Evolutionary conservation across 495 filamentous ascomycete species (phyloP).

Genomic region (Letharia columbiana): DNA sequence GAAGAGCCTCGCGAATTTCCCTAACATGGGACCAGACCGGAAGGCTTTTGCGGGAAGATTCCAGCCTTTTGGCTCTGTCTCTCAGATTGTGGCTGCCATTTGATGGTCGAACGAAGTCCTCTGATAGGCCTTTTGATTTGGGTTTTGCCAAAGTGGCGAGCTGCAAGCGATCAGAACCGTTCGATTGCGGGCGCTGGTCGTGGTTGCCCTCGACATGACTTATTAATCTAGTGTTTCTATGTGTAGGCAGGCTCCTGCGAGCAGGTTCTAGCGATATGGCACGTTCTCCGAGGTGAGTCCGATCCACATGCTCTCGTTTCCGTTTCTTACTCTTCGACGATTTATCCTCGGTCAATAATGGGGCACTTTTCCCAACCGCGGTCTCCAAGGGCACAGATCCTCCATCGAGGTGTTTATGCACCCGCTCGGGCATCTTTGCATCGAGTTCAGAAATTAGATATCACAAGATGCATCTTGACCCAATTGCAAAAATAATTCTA

Average conservation of each 20-base stretch:
- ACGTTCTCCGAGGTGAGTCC: not conserved
- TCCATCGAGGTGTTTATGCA: slow-evolving; percentile 35
- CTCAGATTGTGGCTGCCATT: slow-evolving; percentile 23
- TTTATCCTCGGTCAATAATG: not conserved
- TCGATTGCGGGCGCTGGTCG: not conserved
- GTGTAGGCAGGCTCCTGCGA: not conserved
- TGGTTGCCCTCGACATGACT: not conserved
- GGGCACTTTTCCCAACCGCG: not conserved
- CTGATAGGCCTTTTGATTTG: not conserved
- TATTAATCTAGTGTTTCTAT: not conserved
- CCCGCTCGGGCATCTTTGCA: slow-evolving; percentile 43
- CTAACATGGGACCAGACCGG: slow-evolving; percentile 72
- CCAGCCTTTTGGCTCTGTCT: slow-evolving; percentile 41
- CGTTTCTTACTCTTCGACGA: slow-evolving; percentile 33
- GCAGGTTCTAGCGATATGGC: not conserved
- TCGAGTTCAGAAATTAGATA: not conserved
- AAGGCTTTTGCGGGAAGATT: slow-evolving; percentile 51
- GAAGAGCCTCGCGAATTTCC: slow-evolving; percentile 57
- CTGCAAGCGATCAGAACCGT: not conserved
- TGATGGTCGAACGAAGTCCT: not conserved
- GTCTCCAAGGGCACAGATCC: slow-evolving; percentile 21
- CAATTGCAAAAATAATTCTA: not conserved
- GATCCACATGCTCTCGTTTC: slow-evolving; percentile 31
- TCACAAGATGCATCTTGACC: not conserved
- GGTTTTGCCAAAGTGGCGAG: no score